Base-by-base conservation (phyloP, 371 early-diverging fungal genomes). In the Apophysomyces variabilis region DNA sequence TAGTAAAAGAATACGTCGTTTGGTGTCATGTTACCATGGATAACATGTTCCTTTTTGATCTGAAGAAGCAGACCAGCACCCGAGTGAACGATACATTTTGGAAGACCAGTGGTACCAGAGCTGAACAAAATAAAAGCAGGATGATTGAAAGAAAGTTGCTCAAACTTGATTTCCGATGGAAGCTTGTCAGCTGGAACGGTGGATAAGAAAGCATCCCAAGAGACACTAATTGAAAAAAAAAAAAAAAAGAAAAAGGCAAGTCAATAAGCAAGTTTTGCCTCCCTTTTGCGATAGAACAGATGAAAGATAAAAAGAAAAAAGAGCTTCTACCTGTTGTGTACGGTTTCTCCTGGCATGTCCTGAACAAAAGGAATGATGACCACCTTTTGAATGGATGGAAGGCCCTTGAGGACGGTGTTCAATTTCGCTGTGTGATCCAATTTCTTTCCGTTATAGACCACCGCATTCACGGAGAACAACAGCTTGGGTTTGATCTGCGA, bases 61-160 rank as follows among this genome's bases (percentile, higher is more conserved):
- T 98, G 97, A 59, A 98, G 80, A 21, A 98, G 76, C 62, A 93
- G 79, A 39, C 97, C 96, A 38, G 95, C 98, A 21, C 96, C 94
- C 7, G 94, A 92, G 76, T 99, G 99, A 21, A 97, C 96, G 47
- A 99, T 91, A 70, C 99, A 99, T 72, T 99, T 99, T 18, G 99
- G 99, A 62, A 93, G 89, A 38, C 95, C 95, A 0, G 99, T 99
- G 1, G 98, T 99, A 13, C 99, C 99, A 3, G 97, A 97, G 32
- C 96, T 96, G 79, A 95, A 99, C 64, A 99, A 78, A 61, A 98
- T 96, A 70, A 93, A 96, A 13, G 98, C 85, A 7, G 97, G 98
- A 71, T 98, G 96, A 68, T 96, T 89, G 71, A 98, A 96, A 8
- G 95, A 90, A 9, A 99, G 77, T 67, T 92, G 94, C 66, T 85